Evolutionary conservation across 1,284 basidiomycete species (phyloP).

Genomic region (Cutaneotrichosporon cyanovorans): DNA sequence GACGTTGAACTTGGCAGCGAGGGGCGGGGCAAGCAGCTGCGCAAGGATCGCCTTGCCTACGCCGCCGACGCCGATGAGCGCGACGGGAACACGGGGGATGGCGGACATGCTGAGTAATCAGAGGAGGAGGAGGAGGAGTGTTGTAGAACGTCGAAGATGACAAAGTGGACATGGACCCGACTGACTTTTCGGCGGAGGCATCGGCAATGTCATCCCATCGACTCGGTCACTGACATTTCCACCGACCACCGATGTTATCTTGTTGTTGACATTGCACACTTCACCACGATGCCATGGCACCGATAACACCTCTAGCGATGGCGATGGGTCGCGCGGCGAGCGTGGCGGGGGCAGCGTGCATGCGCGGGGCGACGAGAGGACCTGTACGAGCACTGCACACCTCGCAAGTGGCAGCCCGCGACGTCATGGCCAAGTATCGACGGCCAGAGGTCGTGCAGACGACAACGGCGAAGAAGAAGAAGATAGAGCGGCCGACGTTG

Average conservation of each 20-base stretch:
- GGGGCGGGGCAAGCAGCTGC: constrained; percentile 54
- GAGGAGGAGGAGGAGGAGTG: neutral
- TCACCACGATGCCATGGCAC: no score
- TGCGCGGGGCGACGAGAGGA: no score
- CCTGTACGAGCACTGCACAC: constrained; percentile 1
- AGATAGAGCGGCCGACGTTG: neutral
- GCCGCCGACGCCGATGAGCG: constrained; percentile 76
- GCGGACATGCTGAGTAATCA: constrained; percentile 7
- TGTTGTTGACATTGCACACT: no score
- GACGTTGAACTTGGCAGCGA: constrained; percentile 53
- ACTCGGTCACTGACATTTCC: no score
- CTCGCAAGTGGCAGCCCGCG: neutral
- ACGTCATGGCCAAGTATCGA: constrained; percentile 14
- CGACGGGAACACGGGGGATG: constrained; percentile 51
- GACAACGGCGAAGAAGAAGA: neutral
- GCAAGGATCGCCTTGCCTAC: constrained; percentile 76
- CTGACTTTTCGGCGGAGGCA: no score
- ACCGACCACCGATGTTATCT: no score
- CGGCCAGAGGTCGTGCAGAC: neutral
- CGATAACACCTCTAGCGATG: no score
- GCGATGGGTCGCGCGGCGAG: neutral
- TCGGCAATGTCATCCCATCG: no score
- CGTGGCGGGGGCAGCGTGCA: neutral
- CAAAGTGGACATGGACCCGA: no score
- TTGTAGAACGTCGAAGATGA: neutral